Evolutionary conservation across 331 rosid species (phyloP), one percentile per base, ranked within the genome.

Genomic region (Pyrus hybrid): DNA sequence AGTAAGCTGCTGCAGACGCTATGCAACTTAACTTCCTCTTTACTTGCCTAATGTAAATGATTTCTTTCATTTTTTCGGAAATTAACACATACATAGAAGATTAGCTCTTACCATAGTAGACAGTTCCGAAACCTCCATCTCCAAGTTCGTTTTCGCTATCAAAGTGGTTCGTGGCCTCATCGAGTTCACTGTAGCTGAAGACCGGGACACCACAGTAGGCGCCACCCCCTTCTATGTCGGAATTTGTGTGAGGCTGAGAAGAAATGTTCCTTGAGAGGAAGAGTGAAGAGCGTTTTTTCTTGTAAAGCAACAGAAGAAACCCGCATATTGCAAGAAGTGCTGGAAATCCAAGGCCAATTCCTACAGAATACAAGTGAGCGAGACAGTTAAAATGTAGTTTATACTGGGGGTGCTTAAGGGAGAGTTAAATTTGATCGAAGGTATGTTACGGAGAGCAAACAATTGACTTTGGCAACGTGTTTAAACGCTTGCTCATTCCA

Each of bases 51-150:
- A 33, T 13, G 3, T 14, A 8, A 5, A 0, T 11, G 17, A 43
- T 60, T 60, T 26, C 1, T 1, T 53, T 63, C 5, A 3, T 68
- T 47, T 35, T 4, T 21, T 12, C 5, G 63, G 11, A 17, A 18
- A 23, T 9, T 18, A 67, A 58, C 25, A 8, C 20, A 78, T 22
- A 30, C 14, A 18, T 30, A 17, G 29, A 17, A 12, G n/a, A 20
- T n/a, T 28, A 54, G 30, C 28, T 33, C 87, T 75, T 33, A 93
- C 98, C 96, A 37, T 81, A 61, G 74, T 88, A 88, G 20, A 90
- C 96, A 18, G 91, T 79, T 30, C 96, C 98, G 37, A 88, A 91
- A 25, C 97, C 97, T 63, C 98, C 98, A 7, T 88, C 91, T 75
- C 97, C 96, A 1, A 92, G 89, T 71, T 85, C 84, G 60, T 37